phyloP scores from a whole-genome alignment of 805 yeast species.

The Kurtzmaniella fragi region DNA sequence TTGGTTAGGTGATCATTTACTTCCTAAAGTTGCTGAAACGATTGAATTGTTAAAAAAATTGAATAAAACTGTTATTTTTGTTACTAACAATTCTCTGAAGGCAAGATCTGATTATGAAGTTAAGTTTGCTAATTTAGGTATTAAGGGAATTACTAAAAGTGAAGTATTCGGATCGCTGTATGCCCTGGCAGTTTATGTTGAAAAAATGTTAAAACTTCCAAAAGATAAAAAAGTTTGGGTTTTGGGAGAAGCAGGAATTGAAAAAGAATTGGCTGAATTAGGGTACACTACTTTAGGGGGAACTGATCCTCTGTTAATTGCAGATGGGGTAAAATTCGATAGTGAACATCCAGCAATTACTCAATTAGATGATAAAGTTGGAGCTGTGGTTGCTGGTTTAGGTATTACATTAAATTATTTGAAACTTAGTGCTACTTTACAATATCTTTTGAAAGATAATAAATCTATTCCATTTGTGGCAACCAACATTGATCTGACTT shows the following conservation, averaged over 20 bases:
- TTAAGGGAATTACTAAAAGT: constrained; percentile 44
- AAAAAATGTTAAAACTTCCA: constrained; percentile 69
- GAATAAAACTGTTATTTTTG: constrained; percentile 76
- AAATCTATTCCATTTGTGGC: constrained; percentile 74
- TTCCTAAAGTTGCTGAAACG: constrained; percentile 79
- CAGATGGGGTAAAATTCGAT: constrained; percentile 46
- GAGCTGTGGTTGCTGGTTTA: constrained; percentile 87
- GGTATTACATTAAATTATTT: constrained; percentile 75
- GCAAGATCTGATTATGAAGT: constrained; percentile 70
- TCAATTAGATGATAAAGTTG: constrained; percentile 67
- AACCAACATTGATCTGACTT: constrained; percentile 92
- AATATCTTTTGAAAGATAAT: constrained; percentile 58
- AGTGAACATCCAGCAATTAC: constrained; percentile 50
- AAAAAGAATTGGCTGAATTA: constrained; percentile 65
- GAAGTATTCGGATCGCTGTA: constrained; percentile 91
- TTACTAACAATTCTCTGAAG: constrained; percentile 93
- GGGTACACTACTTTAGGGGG: constrained; percentile 86
- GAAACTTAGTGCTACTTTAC: constrained; percentile 75
- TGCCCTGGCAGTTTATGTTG: constrained; percentile 83
- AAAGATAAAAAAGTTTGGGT: constrained; percentile 81
- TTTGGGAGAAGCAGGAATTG: constrained; percentile 84
- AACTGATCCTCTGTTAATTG: constrained; percentile 53
- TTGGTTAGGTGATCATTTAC: constrained; percentile 81
- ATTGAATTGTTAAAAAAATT: constrained; percentile 48
- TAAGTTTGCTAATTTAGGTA: constrained; percentile 62